Base-by-base conservation (phyloP, 192 early-diverging fungal species). In the Linnemannia zychae region DNA sequence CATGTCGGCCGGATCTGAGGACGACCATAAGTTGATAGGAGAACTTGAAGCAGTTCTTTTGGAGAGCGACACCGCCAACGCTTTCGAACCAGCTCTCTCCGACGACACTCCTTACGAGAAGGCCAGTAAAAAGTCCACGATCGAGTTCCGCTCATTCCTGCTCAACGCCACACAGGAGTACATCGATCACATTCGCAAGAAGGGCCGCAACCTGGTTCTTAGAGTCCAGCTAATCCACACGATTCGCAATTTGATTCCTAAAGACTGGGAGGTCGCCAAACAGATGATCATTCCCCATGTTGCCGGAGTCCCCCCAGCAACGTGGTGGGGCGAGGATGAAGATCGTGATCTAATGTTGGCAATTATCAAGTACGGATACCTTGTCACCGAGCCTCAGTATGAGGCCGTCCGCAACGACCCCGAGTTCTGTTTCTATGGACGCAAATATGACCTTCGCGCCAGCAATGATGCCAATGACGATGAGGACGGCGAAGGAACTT, bases 321-420 rank as follows among this genome's bases (percentile, higher is more conserved):
- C 75, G 13, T 93, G 93, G 93, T 97, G 96, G 96, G 95, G 95
- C 38, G 97, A 91, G 16, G 87, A 93, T 36, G 93, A 96, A 86
- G 96, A 97, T 72, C 92, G 93, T 28, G 94, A 96, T 85, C 67
- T 97, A 63, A 77, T 97, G 74, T 85, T 96, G 57, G 95, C 95
- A 7, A 95, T 96, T 31, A 90, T 90, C 76, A 94, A 93, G 75
- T 89, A 96, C 76, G 96, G 96, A n/a, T 97, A 97, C 79, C 74
- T 85, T 28, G 83, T 85, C 7, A 85, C 83, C 0, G 83, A 85
- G 22, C 83, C 83, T 20, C 83, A 85, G 47, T 85, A 85, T 33
- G 77, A 85, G 31, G 88, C 89, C 22, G 90, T 90, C 76, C 84
- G 90, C n/a, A 91, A 81, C 46, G 90, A 91, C 60, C 85, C 88